Base-by-base conservation (phyloP, 352 stramenopile genomes). In the Pythium aphanidermatum region DNA sequence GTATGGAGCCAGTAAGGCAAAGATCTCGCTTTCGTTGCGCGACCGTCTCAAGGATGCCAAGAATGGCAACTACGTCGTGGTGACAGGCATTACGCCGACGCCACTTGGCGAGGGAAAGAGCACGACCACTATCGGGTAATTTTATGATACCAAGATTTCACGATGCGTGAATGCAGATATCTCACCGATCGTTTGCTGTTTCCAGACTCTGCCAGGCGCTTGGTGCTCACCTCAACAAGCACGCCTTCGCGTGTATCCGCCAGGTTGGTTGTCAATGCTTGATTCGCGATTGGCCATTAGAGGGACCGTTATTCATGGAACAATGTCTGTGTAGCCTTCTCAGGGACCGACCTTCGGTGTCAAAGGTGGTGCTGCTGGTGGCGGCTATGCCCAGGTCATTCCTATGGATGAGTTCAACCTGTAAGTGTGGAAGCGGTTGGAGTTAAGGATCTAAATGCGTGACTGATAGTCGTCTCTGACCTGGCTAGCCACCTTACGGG, bases 361-460 rank as follows among this genome's bases (percentile, higher is more conserved):
- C 60, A 99, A 99, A 70, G 77, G 81, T 13, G 70, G 80, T 6
- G 79, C 81, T 46, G 81, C 82, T 11, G 81, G 81, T 42, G 82
- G 83, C 34, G 82, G 95, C 23, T 98, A 98, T 65, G 76, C 92
- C 4, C 96, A 99, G 63, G 93, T 97, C 21, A 85, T 98, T 21
- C 79, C 78, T 5, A 92, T 91, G 96, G 96, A 99, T 61, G 95
- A 99, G 60, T 99, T 99, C 63, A 99, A 99, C 70, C 70, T 99
- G 55, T 88, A 67, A 40, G 68, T 61, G n/a, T n/a, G n/a, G n/a
- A n/a, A n/a, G n/a, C n/a, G n/a, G n/a, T n/a, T n/a, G n/a, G n/a
- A n/a, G n/a, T n/a, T n/a, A n/a, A n/a, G n/a, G n/a, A n/a, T n/a
- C n/a, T n/a, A n/a, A n/a, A n/a, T n/a, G n/a, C n/a, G n/a, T n/a